Evolutionary conservation across 129 eudicot genomes (phyloP), one percentile per base, ranked within the genome.

Genomic region (Scalesia atractyloides): DNA sequence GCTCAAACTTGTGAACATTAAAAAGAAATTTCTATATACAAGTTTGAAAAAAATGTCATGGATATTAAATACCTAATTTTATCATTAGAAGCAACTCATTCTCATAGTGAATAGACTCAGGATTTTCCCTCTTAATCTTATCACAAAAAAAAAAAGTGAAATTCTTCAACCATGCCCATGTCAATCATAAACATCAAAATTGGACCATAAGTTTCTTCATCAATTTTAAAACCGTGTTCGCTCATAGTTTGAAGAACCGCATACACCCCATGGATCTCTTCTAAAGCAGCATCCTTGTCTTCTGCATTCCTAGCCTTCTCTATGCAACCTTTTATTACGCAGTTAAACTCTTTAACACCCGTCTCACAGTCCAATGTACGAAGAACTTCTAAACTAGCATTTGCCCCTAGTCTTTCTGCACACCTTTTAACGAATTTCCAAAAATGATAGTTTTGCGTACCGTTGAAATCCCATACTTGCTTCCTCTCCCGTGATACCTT

Each of bases 141-240:
- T 83, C 75, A 74, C 73, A 65, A 53, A 88, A 88, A 65, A 53
- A 88, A 88, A 24, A 24, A 24, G 30, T 82, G 79, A 76, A 90
- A 94, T 56, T 94, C 97, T 33, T 90, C 82, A 64, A 69, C 88
- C 93, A 88, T 80, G 7, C 83, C 80, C 78, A 69, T 80, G 68
- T 90, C 96, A 54, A 88, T 86, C 9, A 90, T 70, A 80, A 78
- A 84, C 84, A 81, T 64, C 50, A 94, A 81, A 73, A 88, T 60
- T 5, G 91, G 91, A 19, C 99, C 93, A 82, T 86, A 90, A 12
- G 86, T 81, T 54, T 58, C 84, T 81, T 94, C 96, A 66, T 72
- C 82, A 13, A 94, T 77, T 73, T 77, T 70, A 73, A 90, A 88
- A 54, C 99, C 99, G 5, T 46, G 82, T 63, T 86, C 89, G 79